These are phyloP conservation scores for Mortierella sp. DNA, from an alignment of 371 early-diverging fungal genomes.

Conservation along the genomic window DNA sequence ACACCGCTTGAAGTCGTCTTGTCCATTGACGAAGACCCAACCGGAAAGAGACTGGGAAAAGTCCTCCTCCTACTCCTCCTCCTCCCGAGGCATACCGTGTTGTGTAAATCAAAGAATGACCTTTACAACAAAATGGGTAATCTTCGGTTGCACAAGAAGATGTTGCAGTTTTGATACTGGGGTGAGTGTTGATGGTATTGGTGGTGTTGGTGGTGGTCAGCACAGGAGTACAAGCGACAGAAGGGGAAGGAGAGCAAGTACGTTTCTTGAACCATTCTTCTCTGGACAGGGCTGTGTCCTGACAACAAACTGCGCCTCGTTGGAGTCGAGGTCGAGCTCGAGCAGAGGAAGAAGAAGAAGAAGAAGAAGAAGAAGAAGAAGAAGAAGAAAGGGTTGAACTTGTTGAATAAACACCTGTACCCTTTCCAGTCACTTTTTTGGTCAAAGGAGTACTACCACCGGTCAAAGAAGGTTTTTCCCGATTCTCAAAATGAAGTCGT, in stretches of 20 bases:
- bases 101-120: slow-evolving; percentile 37
- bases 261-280: background rate
- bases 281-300: too few relatives aligned
- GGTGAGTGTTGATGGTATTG: background rate
- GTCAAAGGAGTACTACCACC: too few relatives aligned
- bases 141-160: background rate
- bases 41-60: slow-evolving; percentile 28
- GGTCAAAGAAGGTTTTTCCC: background rate
- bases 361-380: too few relatives aligned
- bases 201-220: background rate
- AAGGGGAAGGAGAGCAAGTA: background rate
- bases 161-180: background rate
- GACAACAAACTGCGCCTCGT: too few relatives aligned
- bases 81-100: slow-evolving; percentile 21
- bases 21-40: slow-evolving; percentile 17
- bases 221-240: background rate
- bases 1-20: too few relatives aligned
- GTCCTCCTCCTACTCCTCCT: too few relatives aligned
- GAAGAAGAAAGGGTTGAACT: too few relatives aligned
- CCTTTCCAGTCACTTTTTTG: too few relatives aligned
- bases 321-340: too few relatives aligned
- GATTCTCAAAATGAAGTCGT: slow-evolving; percentile 17
- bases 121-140: slow-evolving; percentile 49
- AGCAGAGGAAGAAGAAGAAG: too few relatives aligned
- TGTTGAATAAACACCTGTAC: too few relatives aligned